phyloP scores from a whole-genome alignment of 2,329 filamentous ascomycete genomes.

The Coniochaeta sp. region DNA sequence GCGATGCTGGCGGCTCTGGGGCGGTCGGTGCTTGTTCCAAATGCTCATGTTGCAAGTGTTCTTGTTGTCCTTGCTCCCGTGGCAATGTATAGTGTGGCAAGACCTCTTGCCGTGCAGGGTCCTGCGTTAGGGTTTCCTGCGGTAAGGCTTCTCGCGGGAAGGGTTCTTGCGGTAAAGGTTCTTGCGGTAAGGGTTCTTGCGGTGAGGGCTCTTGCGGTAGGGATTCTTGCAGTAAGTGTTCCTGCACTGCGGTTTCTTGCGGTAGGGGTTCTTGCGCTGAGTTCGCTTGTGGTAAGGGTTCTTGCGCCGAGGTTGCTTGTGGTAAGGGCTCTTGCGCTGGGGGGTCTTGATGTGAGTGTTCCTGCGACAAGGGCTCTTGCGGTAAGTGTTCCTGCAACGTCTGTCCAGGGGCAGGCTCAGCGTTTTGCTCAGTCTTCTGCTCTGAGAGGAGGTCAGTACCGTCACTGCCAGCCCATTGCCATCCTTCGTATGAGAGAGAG shows the following conservation, averaged over 20 bases:
- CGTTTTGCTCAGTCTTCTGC: background rate
- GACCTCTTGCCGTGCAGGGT: background rate
- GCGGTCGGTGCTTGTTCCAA: background rate
- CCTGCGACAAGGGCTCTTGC: background rate
- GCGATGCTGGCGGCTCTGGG: conserved; percentile 6
- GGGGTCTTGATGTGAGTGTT: background rate
- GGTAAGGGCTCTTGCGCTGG: background rate
- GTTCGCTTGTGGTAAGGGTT: background rate
- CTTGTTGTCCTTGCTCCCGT: background rate
- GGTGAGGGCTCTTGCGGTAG: background rate
- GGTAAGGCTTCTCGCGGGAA: background rate
- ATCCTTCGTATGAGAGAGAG: background rate
- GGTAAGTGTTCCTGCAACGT: background rate
- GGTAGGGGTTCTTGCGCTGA: background rate
- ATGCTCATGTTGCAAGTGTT: background rate
- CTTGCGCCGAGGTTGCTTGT: no score
- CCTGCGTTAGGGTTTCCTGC: background rate
- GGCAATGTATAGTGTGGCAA: background rate
- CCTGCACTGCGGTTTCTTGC: no score
- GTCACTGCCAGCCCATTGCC: background rate
- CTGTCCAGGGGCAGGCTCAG: background rate
- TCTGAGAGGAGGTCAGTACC: background rate
- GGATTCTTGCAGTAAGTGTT: background rate
- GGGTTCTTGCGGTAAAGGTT: background rate
- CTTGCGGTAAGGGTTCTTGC: background rate